These are phyloP conservation scores for Berberis thunbergii DNA, from an alignment of 164 flowering plant genomes.

Conservation along the genomic window DNA sequence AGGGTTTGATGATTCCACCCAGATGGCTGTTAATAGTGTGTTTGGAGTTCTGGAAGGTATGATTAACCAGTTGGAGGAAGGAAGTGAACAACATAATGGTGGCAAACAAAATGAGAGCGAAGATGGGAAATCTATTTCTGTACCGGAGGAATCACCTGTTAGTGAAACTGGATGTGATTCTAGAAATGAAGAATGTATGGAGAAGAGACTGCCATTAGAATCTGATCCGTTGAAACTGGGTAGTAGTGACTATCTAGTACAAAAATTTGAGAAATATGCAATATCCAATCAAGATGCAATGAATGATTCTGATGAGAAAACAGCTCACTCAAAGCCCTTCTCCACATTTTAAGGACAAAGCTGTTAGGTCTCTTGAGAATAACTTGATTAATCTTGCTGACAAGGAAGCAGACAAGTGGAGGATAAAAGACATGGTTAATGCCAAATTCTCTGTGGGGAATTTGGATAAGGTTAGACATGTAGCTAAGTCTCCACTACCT, in stretches of 20 bases:
- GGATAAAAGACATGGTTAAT: conserved; percentile 12
- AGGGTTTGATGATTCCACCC: conserved; percentile 97
- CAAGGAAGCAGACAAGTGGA: conserved; percentile 13
- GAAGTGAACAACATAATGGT: conserved; percentile 18
- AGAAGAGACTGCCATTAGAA: conserved; percentile 4
- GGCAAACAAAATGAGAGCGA: conserved; percentile 14
- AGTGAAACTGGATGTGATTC: conserved; percentile 16
- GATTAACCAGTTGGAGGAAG: conserved; percentile 67
- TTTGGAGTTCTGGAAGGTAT: conserved; percentile 85
- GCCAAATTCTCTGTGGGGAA: conserved; percentile 17
- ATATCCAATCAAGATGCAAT: conserved; percentile 12
- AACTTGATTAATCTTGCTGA: conserved; percentile 2
- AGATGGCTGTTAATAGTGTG: conserved; percentile 87
- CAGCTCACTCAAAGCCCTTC: conserved; percentile 9
- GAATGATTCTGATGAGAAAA: conserved; percentile 12
- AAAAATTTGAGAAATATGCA: not conserved
- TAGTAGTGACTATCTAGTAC: conserved; percentile 1
- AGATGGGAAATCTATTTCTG: conserved; percentile 21
- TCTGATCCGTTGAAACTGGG: conserved; percentile 10
- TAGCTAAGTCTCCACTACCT: conserved; percentile 21
- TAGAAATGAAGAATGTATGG: conserved; percentile 12
- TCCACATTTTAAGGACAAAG: conserved; percentile 2
- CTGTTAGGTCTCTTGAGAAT: conserved; percentile 11
- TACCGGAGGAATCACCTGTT: conserved; percentile 9
- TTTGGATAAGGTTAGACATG: conserved; percentile 13